Base-by-base conservation (phyloP, 768 basidiomycete species). In the Suillus placidus region DNA sequence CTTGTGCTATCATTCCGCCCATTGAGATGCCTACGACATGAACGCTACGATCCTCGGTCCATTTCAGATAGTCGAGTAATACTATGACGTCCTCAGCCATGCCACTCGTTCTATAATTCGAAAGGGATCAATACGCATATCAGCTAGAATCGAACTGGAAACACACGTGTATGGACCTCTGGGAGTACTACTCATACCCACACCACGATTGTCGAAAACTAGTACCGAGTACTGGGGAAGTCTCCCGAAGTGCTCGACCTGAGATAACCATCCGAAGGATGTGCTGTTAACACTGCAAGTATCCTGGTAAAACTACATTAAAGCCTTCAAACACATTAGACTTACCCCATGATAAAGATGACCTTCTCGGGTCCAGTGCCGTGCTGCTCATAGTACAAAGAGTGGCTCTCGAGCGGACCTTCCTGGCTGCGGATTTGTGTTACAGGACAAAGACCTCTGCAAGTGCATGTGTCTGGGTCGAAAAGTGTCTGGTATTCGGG, bases 1-100 rank as follows among this genome's bases (percentile, higher is more conserved):
- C 89, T 78, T 92, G 90, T 0, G 91, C 86, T 60, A 93, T 92
- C 93, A 94, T 94, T 6, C 93, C 93, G 2, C 93, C 93, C 6
- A 95, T 74, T 45, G 91, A 93, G 30, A 86, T 77, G 9, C 93
- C 90, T 26, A 94, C 88, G 38, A 94, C 76, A 70, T 94, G 88
- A 7, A 95, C 52, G 57, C 83, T 82, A 6, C 84, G 84, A 12
- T 84, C 76, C 8, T 73, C 81, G 0, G 84, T 92, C 92, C 93
- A 95, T 2, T 85, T 88, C 7, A 95, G 67, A 68, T 86, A 84
- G 69, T 94, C 83, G 6, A 95, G 80, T 5, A 94, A 80, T 13
- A 80, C 83, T 35, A 93, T 76, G 6, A 81, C 80, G 67, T 95
- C 93, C 64, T 89, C 85, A 3, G 93, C 93, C 93, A 94, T 94